A percentile compares a stretch with the other conserved stretches of the same genome.
Conservation (phyloP, 805 yeast species). For the Metschnikowia bowlesiae region DNA sequence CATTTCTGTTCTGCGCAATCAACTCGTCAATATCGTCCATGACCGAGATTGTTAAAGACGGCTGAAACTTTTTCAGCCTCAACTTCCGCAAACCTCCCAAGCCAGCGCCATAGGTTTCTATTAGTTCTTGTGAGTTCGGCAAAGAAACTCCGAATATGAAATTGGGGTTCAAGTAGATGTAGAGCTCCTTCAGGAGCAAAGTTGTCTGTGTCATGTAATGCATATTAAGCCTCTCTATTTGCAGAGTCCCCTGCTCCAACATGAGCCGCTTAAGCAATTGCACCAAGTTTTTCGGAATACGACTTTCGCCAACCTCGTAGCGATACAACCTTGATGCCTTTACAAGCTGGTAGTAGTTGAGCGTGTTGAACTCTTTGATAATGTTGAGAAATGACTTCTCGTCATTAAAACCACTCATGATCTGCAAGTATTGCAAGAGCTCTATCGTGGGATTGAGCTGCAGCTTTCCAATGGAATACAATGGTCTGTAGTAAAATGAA, state of each 20-base stretch:
- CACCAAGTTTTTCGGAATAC: conserved; percentile 43
- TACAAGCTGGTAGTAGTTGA: conserved; percentile 67
- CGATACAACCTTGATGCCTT: conserved; percentile 72
- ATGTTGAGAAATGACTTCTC: conserved; percentile 60
- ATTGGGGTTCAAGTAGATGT: conserved; percentile 50
- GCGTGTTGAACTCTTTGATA: conserved; percentile 45
- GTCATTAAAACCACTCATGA: conserved; percentile 65
- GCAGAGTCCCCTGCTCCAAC: conserved; percentile 36
- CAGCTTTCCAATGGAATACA: conserved; percentile 58
- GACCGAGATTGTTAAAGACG: conserved; percentile 64
- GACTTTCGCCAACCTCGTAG: conserved; percentile 77
- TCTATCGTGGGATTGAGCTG: conserved; percentile 74
- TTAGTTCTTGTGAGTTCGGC: conserved; percentile 71
- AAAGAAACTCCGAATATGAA: conserved; percentile 53
- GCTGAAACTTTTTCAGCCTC: conserved; percentile 59
- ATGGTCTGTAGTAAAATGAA: conserved; percentile 58
- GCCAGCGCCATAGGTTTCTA: conserved; percentile 74
- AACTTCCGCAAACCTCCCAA: conserved; percentile 54
- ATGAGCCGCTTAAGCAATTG: conserved; percentile 29
- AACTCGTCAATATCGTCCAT: conserved; percentile 70
- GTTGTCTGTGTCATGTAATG: conserved; percentile 40
- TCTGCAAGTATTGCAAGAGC: conserved; percentile 85
- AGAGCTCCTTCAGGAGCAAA: conserved; percentile 36
- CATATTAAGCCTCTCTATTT: conserved; percentile 22
- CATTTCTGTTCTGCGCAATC: conserved; percentile 26